A percentile compares a stretch with the other conserved stretches of the same genome.
These are phyloP conservation scores for Phoma sp. DNA, from an alignment of 2,329 filamentous ascomycete genomes.

Conservation along the genomic window DNA sequence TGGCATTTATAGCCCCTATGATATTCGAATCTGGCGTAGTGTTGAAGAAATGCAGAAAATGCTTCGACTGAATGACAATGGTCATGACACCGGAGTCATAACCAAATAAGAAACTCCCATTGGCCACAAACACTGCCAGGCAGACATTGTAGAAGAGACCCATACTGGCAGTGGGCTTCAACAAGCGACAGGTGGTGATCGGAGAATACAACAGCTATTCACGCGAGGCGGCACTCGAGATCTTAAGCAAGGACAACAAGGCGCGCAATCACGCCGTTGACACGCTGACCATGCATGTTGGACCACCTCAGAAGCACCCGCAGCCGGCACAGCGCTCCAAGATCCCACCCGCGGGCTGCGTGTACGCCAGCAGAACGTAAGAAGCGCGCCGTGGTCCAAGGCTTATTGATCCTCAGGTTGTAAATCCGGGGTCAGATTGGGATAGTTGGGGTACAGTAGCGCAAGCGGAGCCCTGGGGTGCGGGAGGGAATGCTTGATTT, in stretches of 20 bases:
- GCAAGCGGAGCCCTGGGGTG: slow-evolving; percentile 22
- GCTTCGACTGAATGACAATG: slow-evolving; percentile 61
- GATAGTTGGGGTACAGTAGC: slow-evolving; percentile 27
- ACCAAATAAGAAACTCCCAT: slow-evolving; percentile 49
- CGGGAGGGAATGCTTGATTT: slow-evolving; percentile 22
- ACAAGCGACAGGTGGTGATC: background rate
- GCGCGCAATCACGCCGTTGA: slow-evolving; percentile 7
- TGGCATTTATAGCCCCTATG: slow-evolving; percentile 68
- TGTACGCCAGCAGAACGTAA: background rate
- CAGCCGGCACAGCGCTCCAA: slow-evolving; percentile 32
- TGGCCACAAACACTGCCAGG: slow-evolving; percentile 52
- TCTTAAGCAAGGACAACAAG: slow-evolving; percentile 2
- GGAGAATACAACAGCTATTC: background rate
- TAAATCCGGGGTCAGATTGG: slow-evolving; percentile 23
- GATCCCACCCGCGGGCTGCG: slow-evolving; percentile 22
- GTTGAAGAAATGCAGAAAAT: slow-evolving; percentile 65
- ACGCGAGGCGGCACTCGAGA: background rate
- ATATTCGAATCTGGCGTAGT: slow-evolving; percentile 57
- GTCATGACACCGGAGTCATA: slow-evolving; percentile 51
- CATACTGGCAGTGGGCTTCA: slow-evolving; percentile 33
- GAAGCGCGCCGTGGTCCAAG: slow-evolving; percentile 11
- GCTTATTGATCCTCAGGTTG: slow-evolving; percentile 19
- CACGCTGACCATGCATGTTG: slow-evolving; percentile 19
- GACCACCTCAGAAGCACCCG: slow-evolving; percentile 18
- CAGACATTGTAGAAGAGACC: slow-evolving; percentile 52